Percentiles rank a stretch among this genome's conserved stretches.
Conservation (phyloP, 805 yeast species). For the Yamadazyma endophytica region DNA sequence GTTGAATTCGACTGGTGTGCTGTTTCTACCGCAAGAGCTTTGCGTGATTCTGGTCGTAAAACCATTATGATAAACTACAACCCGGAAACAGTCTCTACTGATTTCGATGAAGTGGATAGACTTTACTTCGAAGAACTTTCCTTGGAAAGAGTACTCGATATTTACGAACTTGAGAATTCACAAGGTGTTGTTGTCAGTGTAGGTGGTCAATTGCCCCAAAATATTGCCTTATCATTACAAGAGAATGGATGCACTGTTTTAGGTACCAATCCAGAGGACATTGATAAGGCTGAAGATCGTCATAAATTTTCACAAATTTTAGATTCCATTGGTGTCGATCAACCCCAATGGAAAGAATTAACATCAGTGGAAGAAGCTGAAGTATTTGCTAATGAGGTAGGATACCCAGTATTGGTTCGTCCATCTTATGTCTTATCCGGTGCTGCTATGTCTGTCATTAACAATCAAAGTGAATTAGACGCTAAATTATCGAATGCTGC, state of each 20-base stretch:
- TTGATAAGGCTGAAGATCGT: slow-evolving; percentile 97
- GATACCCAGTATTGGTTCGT: slow-evolving; percentile 94
- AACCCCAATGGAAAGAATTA: slow-evolving; percentile 97
- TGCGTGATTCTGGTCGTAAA: slow-evolving; percentile 80
- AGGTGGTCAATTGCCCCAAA: slow-evolving; percentile 98
- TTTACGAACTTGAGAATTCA: slow-evolving; percentile 87
- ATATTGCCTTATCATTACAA: slow-evolving; percentile 85
- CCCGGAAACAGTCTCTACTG: slow-evolving; percentile 99
- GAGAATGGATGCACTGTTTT: slow-evolving; percentile 79
- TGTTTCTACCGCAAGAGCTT: slow-evolving; percentile 91
- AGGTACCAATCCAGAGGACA: slow-evolving; percentile 92
- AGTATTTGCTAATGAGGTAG: slow-evolving; percentile 76
- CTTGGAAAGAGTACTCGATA: slow-evolving; percentile 95
- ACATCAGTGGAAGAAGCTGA: slow-evolving; percentile 84
- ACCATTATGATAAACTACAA: slow-evolving; percentile 96
- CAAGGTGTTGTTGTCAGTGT: slow-evolving; percentile 92
- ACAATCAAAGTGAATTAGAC: slow-evolving; percentile 73
- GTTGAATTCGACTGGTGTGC: slow-evolving; percentile 99
- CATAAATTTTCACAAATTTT: slow-evolving; percentile 94
- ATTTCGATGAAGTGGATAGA: slow-evolving; percentile 96
- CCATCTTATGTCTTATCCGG: slow-evolving; percentile 97
- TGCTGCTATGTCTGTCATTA: slow-evolving; percentile 97
- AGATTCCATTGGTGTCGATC: slow-evolving; percentile 90
- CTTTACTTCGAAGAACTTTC: slow-evolving; percentile 93
- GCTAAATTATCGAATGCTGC: slow-evolving; percentile 82